Evolutionary conservation across 2,329 filamentous ascomycete genomes (phyloP).

Genomic region (Apiospora saccharicola): DNA sequence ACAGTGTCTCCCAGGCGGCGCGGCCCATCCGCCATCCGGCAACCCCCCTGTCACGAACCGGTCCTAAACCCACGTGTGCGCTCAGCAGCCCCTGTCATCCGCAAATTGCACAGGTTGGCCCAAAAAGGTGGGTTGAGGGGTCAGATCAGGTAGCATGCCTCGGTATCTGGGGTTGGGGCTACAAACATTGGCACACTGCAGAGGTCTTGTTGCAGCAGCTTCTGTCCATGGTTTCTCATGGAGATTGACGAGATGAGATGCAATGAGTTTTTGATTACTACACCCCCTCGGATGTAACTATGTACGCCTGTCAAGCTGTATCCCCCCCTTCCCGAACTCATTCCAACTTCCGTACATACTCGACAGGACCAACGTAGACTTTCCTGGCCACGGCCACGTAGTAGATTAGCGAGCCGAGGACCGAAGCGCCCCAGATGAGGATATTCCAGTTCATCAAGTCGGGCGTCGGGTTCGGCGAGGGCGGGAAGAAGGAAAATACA

Average conservation of each 20-base stretch:
- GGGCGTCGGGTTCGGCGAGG: constrained; percentile 18
- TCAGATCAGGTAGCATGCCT: too few species aligned
- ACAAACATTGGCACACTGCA: too few species aligned
- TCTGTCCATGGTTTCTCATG: too few species aligned
- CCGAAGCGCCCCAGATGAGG: not conserved
- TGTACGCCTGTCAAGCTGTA: not conserved
- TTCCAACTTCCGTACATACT: constrained; percentile 18
- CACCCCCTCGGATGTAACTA: not conserved
- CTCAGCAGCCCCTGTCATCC: too few species aligned
- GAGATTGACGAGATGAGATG: too few species aligned
- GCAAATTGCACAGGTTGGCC: too few species aligned
- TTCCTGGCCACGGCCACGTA: not conserved
- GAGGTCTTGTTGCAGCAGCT: too few species aligned
- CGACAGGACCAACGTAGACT: constrained; percentile 11
- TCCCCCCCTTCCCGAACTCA: not conserved
- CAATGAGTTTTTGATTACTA: too few species aligned
- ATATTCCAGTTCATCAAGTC: constrained; percentile 19
- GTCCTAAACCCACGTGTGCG: too few species aligned
- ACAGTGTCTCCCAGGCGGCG: not conserved
- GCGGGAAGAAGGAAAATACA: constrained; percentile 63
- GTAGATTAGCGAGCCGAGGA: constrained; percentile 3
- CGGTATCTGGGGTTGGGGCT: too few species aligned
- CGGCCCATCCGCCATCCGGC: not conserved
- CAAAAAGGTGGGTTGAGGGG: too few species aligned
- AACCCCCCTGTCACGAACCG: not conserved